These are phyloP conservation scores for Coccomyxa subellipsoidea DNA, from an alignment of 163 green algal genomes.

Conservation along the genomic window DNA sequence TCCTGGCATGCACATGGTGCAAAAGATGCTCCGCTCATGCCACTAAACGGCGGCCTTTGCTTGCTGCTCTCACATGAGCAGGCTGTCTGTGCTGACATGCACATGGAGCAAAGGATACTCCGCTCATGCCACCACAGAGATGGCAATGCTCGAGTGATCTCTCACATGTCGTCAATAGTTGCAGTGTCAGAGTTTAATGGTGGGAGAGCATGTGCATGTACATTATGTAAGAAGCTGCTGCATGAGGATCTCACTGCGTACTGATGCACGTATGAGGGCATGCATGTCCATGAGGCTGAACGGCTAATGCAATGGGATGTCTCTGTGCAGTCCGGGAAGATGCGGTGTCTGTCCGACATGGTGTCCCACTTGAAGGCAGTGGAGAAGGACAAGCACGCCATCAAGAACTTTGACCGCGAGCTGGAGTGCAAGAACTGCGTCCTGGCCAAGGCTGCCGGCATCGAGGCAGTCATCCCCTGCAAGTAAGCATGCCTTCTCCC, in stretches of 20 bases:
- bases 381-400: constrained; percentile 7
- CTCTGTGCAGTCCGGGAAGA: neutral
- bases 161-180: too few species aligned
- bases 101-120: too few species aligned
- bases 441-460: neutral
- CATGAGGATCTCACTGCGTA: too few species aligned
- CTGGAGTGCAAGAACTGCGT: neutral
- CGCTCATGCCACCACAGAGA: too few species aligned
- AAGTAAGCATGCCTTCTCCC: neutral
- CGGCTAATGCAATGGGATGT: neutral
- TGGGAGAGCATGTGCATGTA: too few species aligned
- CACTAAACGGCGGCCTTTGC: too few species aligned
- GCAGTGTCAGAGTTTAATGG: too few species aligned
- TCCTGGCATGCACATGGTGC: neutral
- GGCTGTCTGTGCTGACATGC: neutral
- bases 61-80: too few species aligned
- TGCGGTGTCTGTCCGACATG: neutral
- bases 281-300: neutral
- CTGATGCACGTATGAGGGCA: neutral
- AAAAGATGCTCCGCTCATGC: too few species aligned
- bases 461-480: constrained; percentile 6
- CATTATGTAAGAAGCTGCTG: too few species aligned
- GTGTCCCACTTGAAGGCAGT: constrained; percentile 9
- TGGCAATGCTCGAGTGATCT: too few species aligned
- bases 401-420: constrained; percentile 9